Evolutionary conservation across 1,284 basidiomycete species (phyloP), one percentile per base, ranked within the genome.

Genomic region (Fomitopsis betulina): DNA sequence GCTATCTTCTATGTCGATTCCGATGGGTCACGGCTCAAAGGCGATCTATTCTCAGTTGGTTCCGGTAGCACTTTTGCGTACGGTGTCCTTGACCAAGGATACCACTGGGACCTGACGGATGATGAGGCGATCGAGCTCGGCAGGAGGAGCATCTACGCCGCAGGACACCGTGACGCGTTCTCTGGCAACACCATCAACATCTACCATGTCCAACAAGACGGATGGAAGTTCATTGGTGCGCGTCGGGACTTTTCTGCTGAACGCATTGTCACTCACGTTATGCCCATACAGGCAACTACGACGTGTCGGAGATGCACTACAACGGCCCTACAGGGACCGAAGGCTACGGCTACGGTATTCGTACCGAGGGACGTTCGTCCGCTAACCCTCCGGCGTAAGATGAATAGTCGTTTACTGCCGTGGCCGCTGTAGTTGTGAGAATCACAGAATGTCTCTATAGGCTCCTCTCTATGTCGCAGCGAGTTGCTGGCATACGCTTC

Each of bases 61-160:
- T 98, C 96, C 4, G 97, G 97, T 68, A 94, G 92, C 69, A 99
- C 97, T 0, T 98, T 96, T 68, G 97, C 97, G 5, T 99, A 99
- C 69, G 96, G 96, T 83, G 95, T 99, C 3, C 83, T 99, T 43
- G 97, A 99, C 74, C 96, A 98, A 75, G 94, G 90, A 2, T 98
- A 98, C 76, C 85, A 79, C 59, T 99, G 93, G 92, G 95, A 99
- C 70, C 77, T 99, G 56, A 86, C 89, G 13, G 94, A 95, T 63
- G 95, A 89, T 62, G 97, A 98, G 65, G 97, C 97, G 1, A 90
- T 94, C 70, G 97, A 99, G 70, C 86, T 99, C 35, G 97, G 93
- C 12, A 79, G 94, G 70, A 80, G 96, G 65, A 96, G 94, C 65
- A 99, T 99, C 72, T 96, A 97, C 65, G 97, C 96, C 47, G 97